Evolutionary conservation across 805 yeast species (phyloP), one percentile per base, ranked within the genome.

Genomic region (Zygosaccharomyces kombuchaensis): DNA sequence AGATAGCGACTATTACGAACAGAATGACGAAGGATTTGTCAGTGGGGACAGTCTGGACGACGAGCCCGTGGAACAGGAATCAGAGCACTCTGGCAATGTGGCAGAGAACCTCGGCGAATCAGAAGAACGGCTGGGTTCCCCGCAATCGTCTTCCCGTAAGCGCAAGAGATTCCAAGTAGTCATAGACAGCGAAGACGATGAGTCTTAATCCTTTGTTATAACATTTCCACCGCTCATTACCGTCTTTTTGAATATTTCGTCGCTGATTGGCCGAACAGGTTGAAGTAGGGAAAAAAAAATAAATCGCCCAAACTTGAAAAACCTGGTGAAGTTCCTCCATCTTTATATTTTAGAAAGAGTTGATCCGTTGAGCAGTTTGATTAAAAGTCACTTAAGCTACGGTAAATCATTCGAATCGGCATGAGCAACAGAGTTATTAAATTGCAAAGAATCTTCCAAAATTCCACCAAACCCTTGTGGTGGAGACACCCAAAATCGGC

Each of bases 401-500:
- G 21, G 8, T 21, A 36, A 22, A n/a, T 34, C 10, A 25, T 13
- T 16, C 30, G 10, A 25, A 43, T 25, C 48, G 41, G 44, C 56
- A 68, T 70, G 73, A 68, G 74, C 43, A 67, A 72, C 60, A 65
- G 60, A 56, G 74, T 79, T 60, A 75, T 79, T 54, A 75, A 77
- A 65, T 62, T 76, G 59, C 84, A 80, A 73, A 79, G 72, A 68
- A 58, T 76, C 52, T 79, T 75, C 73, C 84, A 80, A 69, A 50
- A 68, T 34, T 70, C 82, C 40, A 66, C 71, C 45, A 80, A 79
- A 65, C 82, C 82, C 57, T 67, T 78, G 59, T 79, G 78, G 81
- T 60, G 69, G 72, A 73, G 75, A 71, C 78, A 76, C 67, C 84
- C 84, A 62, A 77, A 81, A 64, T 78, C 93, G 55, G 84, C 84